These are phyloP conservation scores for Ophiostoma sp. DNA, from an alignment of 2,329 filamentous ascomycete genomes.

Conservation along the genomic window DNA sequence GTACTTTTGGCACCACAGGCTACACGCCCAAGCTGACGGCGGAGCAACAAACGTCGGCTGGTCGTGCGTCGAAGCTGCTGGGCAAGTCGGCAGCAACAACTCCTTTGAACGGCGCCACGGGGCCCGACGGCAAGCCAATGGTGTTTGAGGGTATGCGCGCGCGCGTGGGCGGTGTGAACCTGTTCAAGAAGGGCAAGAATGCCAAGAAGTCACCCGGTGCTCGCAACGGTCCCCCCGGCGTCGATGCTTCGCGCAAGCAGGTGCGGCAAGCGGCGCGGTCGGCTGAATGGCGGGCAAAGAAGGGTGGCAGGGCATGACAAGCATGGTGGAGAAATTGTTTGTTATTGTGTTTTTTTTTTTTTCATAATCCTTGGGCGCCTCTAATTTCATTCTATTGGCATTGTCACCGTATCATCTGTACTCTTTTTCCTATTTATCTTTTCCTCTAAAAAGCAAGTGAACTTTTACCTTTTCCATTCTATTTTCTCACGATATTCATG, in stretches of 20 bases:
- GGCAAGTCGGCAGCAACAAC: conserved; percentile 60
- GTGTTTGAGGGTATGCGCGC: conserved; percentile 83
- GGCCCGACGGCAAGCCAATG: conserved; percentile 51
- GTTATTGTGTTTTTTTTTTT: not conserved
- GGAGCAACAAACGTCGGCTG: conserved; percentile 66
- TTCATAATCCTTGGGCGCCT: not conserved
- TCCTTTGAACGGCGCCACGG: not conserved
- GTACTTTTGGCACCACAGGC: conserved; percentile 43
- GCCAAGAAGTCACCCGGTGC: conserved; percentile 44
- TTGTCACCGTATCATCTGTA: not conserved
- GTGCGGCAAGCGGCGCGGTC: conserved; percentile 31
- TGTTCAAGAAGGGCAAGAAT: conserved; percentile 34
- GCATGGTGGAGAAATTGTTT: not conserved
- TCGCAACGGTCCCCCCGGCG: not conserved
- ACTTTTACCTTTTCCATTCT: not conserved
- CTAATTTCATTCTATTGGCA: not conserved
- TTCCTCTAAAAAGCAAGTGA: not conserved
- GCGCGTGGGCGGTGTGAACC: conserved; percentile 64
- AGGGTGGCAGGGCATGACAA: not conserved
- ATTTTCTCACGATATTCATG: not conserved
- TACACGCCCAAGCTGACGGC: conserved; percentile 71
- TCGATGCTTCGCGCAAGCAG: conserved; percentile 50
- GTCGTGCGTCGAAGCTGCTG: conserved; percentile 72
- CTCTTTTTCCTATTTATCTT: not conserved
- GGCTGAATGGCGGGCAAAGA: conserved; percentile 29